These are phyloP conservation scores for Buxus sempervirens DNA, from an alignment of 164 flowering plant genomes.

Conservation along the genomic window DNA sequence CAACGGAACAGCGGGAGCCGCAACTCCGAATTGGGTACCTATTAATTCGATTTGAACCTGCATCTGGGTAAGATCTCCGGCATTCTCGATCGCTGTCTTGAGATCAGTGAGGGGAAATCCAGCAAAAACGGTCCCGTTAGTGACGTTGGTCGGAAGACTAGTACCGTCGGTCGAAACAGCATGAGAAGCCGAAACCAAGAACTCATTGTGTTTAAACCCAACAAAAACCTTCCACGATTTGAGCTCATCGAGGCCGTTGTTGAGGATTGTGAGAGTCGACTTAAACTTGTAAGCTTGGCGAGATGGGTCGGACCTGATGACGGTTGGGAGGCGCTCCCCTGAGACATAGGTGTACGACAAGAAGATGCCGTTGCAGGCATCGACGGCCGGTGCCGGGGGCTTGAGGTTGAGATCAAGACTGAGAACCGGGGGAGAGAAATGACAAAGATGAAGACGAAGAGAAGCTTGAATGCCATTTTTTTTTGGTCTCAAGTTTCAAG, in stretches of 20 bases:
- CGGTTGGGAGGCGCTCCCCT: background rate
- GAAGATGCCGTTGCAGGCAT: slow-evolving; percentile 51
- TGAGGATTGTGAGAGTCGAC: background rate
- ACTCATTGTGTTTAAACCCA: slow-evolving; percentile 30
- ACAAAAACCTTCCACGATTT: background rate
- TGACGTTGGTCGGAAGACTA: slow-evolving; percentile 53
- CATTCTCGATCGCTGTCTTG: slow-evolving; percentile 73
- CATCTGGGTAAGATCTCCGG: slow-evolving; percentile 75
- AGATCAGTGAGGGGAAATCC: slow-evolving; percentile 77
- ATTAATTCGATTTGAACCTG: slow-evolving; percentile 46
- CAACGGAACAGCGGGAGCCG: slow-evolving; percentile 50
- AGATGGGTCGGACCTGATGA: background rate
- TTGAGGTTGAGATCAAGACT: slow-evolving; percentile 4
- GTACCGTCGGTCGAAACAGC: slow-evolving; percentile 73
- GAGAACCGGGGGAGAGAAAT: background rate
- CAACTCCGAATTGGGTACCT: slow-evolving; percentile 85
- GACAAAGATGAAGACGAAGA: background rate
- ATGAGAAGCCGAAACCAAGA: slow-evolving; percentile 63
- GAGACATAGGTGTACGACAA: background rate
- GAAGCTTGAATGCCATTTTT: background rate
- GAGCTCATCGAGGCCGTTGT: background rate
- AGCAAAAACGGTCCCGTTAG: slow-evolving; percentile 60
- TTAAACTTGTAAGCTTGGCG: background rate
- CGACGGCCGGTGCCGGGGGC: slow-evolving; percentile 5
- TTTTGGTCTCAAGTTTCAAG: background rate